Base-by-base conservation (phyloP, 2,329 filamentous ascomycete genomes). In the Bipolaris zeicola region DNA sequence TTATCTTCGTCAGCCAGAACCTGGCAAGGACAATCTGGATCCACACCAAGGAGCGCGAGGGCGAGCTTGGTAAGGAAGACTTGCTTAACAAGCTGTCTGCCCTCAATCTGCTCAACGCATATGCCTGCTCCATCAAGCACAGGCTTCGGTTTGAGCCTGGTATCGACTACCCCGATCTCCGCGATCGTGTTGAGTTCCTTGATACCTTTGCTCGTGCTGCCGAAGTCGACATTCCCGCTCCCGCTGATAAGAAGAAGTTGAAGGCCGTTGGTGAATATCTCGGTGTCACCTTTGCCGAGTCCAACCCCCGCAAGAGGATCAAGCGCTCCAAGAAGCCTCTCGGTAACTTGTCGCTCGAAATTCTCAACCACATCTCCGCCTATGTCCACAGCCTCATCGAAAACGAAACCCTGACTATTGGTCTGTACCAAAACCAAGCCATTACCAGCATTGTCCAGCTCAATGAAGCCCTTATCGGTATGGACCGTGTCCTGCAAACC, bases 61-160 rank as follows among this genome's bases (percentile, higher is more conserved):
- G 81, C 28, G 79, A 84, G 43, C 52, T 80, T 8, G 81, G 82
- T 18, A 91, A 91, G 67, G 81, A 89, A 41, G 87, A 89, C 62
- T 68, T 92, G 1, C 80, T 95, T 11, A 83, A 80, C 52, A 94
- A 94, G 76, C 71, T 91, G 77, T 79, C 87, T 14, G 87, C 87
- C 6, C 85, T 95, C 75, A 94, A 95, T 72, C 81, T 95, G 6
- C 82, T 95, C 61, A 83, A 91, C 26, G 89, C 90, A 2, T 95
- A 90, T 66, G 84, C 90, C n/a, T 81, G 90, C 16, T 79, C 91
- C 1, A 81, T 96, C 57, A 94, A 94, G 78, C 91, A 95, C 77
- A 88, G 87, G 67, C 84, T 96, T 31, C 89, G 91, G 31, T 94
- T 94, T 73, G 91, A 96, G 72, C 91, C 91, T 1, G 91, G 90